A percentile compares a stretch with the other conserved stretches of the same genome.
These are phyloP conservation scores for Gossypium davidsonii DNA, from an alignment of 441 rosid species.

Conservation along the genomic window DNA sequence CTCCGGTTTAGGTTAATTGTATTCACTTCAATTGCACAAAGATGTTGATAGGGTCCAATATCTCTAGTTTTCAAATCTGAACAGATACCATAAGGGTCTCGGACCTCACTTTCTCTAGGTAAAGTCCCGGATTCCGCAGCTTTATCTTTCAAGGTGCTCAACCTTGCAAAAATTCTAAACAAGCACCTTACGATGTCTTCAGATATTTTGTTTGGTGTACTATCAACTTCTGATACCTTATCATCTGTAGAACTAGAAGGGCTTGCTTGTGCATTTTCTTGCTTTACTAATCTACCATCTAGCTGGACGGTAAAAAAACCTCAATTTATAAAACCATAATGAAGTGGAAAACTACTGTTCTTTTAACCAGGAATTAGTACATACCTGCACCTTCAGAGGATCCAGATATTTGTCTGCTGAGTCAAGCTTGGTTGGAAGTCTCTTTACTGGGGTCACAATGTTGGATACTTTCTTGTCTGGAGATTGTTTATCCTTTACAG, in stretches of 20 bases:
- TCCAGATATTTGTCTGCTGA: conserved; percentile 20
- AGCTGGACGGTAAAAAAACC: conserved; percentile 33
- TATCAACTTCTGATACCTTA: conserved; percentile 29
- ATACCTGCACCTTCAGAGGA: conserved; percentile 33
- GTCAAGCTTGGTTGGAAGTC: conserved; percentile 36
- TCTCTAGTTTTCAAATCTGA: conserved; percentile 36
- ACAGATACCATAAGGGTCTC: conserved; percentile 52
- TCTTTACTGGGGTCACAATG: conserved; percentile 48
- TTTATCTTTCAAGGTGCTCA: conserved; percentile 52
- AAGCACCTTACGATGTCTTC: conserved; percentile 60
- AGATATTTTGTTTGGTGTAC: conserved; percentile 52
- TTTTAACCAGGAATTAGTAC: background rate
- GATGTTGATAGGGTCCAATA: conserved; percentile 54
- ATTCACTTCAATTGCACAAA: conserved; percentile 38
- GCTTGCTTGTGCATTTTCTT: conserved; percentile 51
- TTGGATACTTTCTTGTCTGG: conserved; percentile 49
- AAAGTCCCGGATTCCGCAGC: conserved; percentile 9
- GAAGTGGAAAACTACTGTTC: background rate
- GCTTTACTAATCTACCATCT: conserved; percentile 53
- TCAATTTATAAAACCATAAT: conserved; percentile 1
- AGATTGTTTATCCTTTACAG: conserved; percentile 53
- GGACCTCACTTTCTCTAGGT: conserved; percentile 21
- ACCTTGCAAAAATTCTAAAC: conserved; percentile 49
- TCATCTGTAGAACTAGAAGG: conserved; percentile 35
- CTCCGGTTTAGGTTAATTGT: conserved; percentile 52